Evolutionary conservation across 306 rosid species (phyloP).

Genomic region (Begonia loranthoides): DNA sequence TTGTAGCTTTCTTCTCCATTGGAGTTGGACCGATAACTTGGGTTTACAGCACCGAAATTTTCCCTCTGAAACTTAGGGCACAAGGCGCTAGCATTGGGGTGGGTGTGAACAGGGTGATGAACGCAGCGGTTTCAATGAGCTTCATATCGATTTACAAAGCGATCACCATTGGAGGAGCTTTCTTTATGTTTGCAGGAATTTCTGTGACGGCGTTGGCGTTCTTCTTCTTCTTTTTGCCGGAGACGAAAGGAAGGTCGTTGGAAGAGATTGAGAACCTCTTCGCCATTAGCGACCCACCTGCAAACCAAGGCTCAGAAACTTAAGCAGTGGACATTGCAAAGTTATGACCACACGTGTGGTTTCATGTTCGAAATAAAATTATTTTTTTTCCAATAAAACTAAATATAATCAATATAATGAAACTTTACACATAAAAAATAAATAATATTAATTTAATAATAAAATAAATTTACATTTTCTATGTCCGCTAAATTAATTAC

Average conservation of each 20-base stretch:
- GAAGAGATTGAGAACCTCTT: constrained; percentile 72
- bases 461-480: too few species aligned
- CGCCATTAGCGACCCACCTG: not conserved
- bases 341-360: too few species aligned
- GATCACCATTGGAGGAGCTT: constrained; percentile 65
- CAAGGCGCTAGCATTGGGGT: constrained; percentile 59
- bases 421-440: too few species aligned
- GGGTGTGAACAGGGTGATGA: constrained; percentile 57
- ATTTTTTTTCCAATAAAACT: too few species aligned
- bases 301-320: not conserved
- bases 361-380: too few species aligned
- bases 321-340: not conserved
- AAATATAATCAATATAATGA: too few species aligned
- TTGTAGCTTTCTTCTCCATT: constrained; percentile 45
- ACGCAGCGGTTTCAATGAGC: constrained; percentile 47
- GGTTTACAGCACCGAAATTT: constrained; percentile 76
- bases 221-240: constrained; percentile 59
- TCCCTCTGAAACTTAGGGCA: constrained; percentile 61
- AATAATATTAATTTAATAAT: too few species aligned
- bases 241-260: constrained; percentile 62
- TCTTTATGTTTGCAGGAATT: constrained; percentile 59
- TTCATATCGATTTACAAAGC: constrained; percentile 54
- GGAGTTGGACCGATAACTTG: constrained; percentile 77
- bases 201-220: constrained; percentile 46
- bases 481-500: too few species aligned